Percentiles rank a stretch among this genome's conserved stretches.
These are phyloP conservation scores for Chamaecrista fasciculata DNA, from an alignment of 306 rosid species.

Conservation along the genomic window DNA sequence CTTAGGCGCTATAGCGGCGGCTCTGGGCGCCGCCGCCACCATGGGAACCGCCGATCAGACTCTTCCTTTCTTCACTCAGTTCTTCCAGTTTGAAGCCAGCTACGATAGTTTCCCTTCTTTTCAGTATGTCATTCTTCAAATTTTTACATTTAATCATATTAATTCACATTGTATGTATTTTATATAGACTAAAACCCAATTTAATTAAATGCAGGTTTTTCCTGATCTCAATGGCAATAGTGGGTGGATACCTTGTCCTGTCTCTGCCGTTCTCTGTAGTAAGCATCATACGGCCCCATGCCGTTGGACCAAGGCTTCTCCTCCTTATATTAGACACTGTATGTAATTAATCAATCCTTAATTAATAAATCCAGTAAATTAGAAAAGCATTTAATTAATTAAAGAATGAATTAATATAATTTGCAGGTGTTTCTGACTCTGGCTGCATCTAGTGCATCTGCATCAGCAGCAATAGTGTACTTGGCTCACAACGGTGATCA, in stretches of 20 bases:
- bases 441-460: conserved; percentile 59
- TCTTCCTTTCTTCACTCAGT: conserved; percentile 93
- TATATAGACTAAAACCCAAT: not conserved
- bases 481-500: conserved; percentile 81
- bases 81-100: conserved; percentile 86
- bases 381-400: too few species aligned
- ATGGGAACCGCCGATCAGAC: conserved; percentile 79
- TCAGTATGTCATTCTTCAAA: conserved; percentile 45
- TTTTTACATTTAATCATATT: not conserved
- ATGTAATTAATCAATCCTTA: not conserved
- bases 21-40: conserved; percentile 63
- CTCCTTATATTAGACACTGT: conserved; percentile 70
- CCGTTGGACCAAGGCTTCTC: conserved; percentile 54
- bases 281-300: conserved; percentile 67
- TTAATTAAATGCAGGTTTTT: conserved; percentile 57
- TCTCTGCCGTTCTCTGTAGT: conserved; percentile 78
- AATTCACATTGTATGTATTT: too few species aligned
- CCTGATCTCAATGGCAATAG: conserved; percentile 63
- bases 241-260: conserved; percentile 67
- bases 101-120: conserved; percentile 73
- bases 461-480: conserved; percentile 77
- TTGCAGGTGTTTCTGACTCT: conserved; percentile 69
- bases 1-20: conserved; percentile 61
- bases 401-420: not conserved
- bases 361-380: not conserved